A percentile compares a stretch with the other conserved stretches of the same genome.
phyloP scores from a whole-genome alignment of 2,329 filamentous ascomycete genomes.

The Amesomyces nigricolor region DNA sequence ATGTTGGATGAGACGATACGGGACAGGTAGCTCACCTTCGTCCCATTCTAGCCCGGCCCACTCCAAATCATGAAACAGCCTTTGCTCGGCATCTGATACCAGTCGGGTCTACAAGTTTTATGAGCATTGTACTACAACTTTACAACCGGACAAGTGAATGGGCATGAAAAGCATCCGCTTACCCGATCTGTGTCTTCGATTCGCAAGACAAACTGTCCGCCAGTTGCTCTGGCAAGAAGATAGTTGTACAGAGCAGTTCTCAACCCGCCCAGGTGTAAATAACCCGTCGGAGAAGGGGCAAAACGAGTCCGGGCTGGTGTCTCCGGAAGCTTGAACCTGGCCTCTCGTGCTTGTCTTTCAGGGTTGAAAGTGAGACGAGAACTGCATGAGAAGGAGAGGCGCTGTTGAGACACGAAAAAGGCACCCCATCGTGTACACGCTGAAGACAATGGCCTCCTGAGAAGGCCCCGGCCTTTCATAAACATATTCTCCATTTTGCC shows the following conservation, averaged over 20 bases:
- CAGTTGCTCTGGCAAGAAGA: conserved; percentile 78
- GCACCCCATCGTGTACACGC: conserved; percentile 12
- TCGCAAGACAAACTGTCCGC: conserved; percentile 82
- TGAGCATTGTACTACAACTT: not conserved
- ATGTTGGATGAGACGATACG: not conserved
- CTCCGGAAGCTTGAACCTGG: conserved; percentile 39
- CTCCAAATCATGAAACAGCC: conserved; percentile 70
- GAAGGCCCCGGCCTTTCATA: conserved; percentile 17
- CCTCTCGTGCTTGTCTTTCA: conserved; percentile 17
- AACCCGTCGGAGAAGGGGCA: conserved; percentile 91
- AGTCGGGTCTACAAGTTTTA: conserved; percentile 62
- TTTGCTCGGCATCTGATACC: conserved; percentile 70
- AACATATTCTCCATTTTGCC: conserved; percentile 5
- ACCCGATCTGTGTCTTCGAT: conserved; percentile 96
- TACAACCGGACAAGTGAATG: not conserved
- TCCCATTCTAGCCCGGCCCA: conserved; percentile 94
- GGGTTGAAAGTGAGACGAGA: conserved; percentile 2
- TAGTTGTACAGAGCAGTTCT: conserved; percentile 96
- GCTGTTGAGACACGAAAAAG: conserved; percentile 22
- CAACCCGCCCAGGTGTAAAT: conserved; percentile 84
- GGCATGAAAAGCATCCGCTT: conserved; percentile 25
- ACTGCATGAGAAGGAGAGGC: conserved; percentile 18
- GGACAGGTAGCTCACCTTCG: conserved; percentile 55
- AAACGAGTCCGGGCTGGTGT: conserved; percentile 74
- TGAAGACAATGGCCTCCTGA: conserved; percentile 16